These are phyloP conservation scores for Colletotrichum liriopes DNA, from an alignment of 2,329 filamentous ascomycete genomes.

Conservation along the genomic window DNA sequence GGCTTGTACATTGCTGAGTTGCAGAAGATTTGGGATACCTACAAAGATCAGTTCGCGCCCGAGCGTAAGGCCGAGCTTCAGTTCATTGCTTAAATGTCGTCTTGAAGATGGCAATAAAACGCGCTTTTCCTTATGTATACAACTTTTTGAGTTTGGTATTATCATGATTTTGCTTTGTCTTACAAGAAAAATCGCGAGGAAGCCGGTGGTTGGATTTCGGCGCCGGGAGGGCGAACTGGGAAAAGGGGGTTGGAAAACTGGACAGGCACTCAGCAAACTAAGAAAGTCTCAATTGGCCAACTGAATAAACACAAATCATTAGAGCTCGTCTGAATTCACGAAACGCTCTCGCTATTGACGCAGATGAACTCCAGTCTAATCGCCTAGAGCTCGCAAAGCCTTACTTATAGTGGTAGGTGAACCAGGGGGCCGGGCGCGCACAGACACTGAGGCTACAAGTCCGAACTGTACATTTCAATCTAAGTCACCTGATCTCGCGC, in stretches of 20 bases:
- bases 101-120: not conserved
- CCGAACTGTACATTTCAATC: constrained; percentile 2
- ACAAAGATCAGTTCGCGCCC: constrained; percentile 82
- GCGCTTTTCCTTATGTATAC: not conserved
- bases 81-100: constrained; percentile 68
- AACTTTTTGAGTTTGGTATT: not conserved
- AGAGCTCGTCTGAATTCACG: not conserved
- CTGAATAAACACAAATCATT: not conserved
- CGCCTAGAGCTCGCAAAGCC: not conserved
- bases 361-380: not conserved
- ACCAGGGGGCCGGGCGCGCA: not conserved
- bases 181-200: not conserved
- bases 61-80: constrained; percentile 76
- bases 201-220: constrained; percentile 2
- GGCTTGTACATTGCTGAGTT: constrained; percentile 83
- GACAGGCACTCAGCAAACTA: not conserved
- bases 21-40: constrained; percentile 80
- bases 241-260: constrained; percentile 5
- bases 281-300: not conserved
- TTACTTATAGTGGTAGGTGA: too few relatives aligned
- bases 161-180: not conserved
- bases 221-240: constrained; percentile 5
- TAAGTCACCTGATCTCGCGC: constrained; percentile 38
- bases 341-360: not conserved
- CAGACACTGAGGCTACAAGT: not conserved